These are phyloP conservation scores for Cephalotrichum gorgonifer DNA, from an alignment of 2,329 filamentous ascomycete species.

Conservation along the genomic window DNA sequence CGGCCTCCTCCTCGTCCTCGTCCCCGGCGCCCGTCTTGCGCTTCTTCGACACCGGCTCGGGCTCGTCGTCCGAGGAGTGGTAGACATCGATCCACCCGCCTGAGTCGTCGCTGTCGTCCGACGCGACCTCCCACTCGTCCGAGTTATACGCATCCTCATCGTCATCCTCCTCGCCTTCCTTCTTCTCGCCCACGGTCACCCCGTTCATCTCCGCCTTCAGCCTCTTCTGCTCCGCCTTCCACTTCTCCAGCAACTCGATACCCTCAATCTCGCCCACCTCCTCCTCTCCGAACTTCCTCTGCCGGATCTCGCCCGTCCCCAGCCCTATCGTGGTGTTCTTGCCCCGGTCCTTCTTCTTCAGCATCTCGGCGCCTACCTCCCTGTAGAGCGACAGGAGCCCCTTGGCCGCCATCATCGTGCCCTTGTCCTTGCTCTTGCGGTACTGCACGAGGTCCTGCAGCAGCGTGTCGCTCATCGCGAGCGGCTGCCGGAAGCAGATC, in stretches of 20 bases:
- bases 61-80: constrained; percentile 74
- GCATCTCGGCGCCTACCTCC: constrained; percentile 79
- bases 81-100: constrained; percentile 91
- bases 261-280: constrained; percentile 77
- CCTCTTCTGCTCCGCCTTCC: constrained; percentile 82
- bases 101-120: constrained; percentile 55
- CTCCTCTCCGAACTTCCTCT: constrained; percentile 75
- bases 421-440: constrained; percentile 95
- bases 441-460: constrained; percentile 94
- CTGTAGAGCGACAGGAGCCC: constrained; percentile 84
- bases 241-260: constrained; percentile 80
- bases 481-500: constrained; percentile 80
- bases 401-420: constrained; percentile 97
- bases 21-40: constrained; percentile 20
- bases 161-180: constrained; percentile 51
- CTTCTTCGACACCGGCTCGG: constrained; percentile 48
- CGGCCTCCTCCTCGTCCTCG: constrained; percentile 21
- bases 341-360: constrained; percentile 83
- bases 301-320: constrained; percentile 62
- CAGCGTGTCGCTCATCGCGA: constrained; percentile 95
- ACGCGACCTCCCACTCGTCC: constrained; percentile 51
- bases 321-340: constrained; percentile 83
- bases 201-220: constrained; percentile 61
- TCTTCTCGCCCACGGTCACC: constrained; percentile 49
- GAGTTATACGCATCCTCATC: constrained; percentile 48